phyloP scores from a whole-genome alignment of 2,329 filamentous ascomycete species.

The Colletotrichum gloeosporioides region DNA sequence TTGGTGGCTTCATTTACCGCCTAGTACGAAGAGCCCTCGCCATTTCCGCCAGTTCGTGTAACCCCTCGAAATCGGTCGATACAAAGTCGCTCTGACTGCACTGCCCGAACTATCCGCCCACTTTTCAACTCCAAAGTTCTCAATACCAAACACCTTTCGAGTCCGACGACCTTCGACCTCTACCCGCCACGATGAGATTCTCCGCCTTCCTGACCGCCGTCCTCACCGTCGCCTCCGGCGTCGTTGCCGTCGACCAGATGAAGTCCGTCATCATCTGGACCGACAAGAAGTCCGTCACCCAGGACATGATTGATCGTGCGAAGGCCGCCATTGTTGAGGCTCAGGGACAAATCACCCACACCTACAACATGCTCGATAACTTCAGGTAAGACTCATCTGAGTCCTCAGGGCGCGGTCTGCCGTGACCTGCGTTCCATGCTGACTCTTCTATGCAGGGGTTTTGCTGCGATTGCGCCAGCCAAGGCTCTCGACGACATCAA shows the following conservation, averaged over 20 bases:
- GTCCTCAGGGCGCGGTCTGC: too few species aligned
- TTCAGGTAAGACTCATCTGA: conserved; percentile 52
- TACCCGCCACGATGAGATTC: conserved; percentile 65
- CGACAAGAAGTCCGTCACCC: conserved; percentile 67
- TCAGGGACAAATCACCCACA: conserved; percentile 80
- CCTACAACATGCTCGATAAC: conserved; percentile 58
- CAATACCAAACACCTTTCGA: neutral
- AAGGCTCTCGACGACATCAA: conserved; percentile 73
- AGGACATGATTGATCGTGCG: conserved; percentile 71
- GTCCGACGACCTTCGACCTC: neutral
- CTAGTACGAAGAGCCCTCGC: neutral
- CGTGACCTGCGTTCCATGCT: conserved; percentile 21
- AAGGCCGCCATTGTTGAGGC: conserved; percentile 73
- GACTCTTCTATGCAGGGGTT: conserved; percentile 63
- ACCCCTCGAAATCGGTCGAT: neutral
- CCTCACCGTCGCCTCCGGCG: conserved; percentile 63
- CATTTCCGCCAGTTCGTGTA: neutral
- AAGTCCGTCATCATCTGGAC: conserved; percentile 84
- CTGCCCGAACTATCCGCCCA: neutral
- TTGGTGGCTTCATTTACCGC: neutral
- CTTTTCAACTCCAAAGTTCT: neutral
- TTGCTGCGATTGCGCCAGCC: conserved; percentile 75
- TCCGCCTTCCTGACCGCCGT: conserved; percentile 56
- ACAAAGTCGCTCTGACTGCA: neutral
- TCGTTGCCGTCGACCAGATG: conserved; percentile 67